Evolutionary conservation across 2,329 filamentous ascomycete genomes (phyloP), one percentile per base, ranked within the genome.

Genomic region (Xylariaceae sp.): DNA sequence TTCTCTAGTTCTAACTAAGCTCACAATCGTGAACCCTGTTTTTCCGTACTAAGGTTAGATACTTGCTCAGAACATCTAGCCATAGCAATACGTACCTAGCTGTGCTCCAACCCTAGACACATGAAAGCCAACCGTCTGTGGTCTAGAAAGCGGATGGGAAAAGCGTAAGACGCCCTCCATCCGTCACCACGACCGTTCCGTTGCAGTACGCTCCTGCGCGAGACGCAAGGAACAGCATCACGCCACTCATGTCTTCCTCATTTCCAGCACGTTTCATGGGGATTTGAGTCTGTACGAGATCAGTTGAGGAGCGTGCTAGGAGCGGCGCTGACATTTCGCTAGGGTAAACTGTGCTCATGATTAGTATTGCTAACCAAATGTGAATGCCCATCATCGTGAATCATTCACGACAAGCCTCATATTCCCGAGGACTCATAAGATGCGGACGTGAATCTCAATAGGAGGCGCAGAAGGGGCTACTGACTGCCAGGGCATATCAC

Each of bases 131-230:
- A 32, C 29, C 19, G 5, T n/a, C 27, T 26, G 41, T 29, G 6
- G 7, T 11, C 53, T 69, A 84, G 64, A 80, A 83, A 2, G 76
- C 76, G 11, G 77, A 75, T 31, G 83, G 80, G 59, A 84, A 74
- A 12, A 72, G 76, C 31, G 74, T 73, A 47, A 88, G 65, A 54
- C 83, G 74, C 1, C 84, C 85, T 47, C 85, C 85, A 65, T 88
- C 86, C 0, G 81, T 73, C 6, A 87, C 70, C 46, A 87, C 70
- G 12, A 84, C 76, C 56, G 78, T 78, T 2, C 85, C 86, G 67
- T 87, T 88, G 62, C 80, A 73, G 67, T 86, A 88, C 3, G 80
- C 80, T 0, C 86, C 86, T 2, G 84, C 84, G 58, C 78, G 72
- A 47, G 81, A 83, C 3, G 80, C 81, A 65, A 89, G 73, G 72